A percentile compares a stretch with the other conserved stretches of the same genome.
Conservation (phyloP, 805 yeast species). For the Saturnispora silvae region DNA sequence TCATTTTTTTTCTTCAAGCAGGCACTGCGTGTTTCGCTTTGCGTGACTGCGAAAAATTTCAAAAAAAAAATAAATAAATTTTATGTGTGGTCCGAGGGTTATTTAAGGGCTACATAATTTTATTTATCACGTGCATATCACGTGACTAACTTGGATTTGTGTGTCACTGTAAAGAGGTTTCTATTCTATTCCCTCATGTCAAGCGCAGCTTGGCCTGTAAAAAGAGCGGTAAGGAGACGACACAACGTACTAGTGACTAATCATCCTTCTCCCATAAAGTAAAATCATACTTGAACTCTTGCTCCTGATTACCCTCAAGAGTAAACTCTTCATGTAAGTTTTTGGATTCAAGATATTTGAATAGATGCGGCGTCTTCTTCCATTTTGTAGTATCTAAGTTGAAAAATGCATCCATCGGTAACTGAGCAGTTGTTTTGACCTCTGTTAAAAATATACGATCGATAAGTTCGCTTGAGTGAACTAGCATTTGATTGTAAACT, state of each 20-base stretch:
- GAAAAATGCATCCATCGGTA: conserved; percentile 67
- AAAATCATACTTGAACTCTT: conserved; percentile 44
- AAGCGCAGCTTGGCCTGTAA: no score
- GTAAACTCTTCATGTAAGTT: conserved; percentile 18
- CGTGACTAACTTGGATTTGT: conserved; percentile 1
- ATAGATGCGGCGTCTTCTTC: conserved; percentile 31
- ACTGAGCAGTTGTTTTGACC: conserved; percentile 29
- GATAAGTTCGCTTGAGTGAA: conserved; percentile 25
- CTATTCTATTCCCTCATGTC: no score
- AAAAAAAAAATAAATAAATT: no score
- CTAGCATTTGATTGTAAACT: conserved; percentile 47
- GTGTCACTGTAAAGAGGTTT: no score
- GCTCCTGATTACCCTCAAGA: conserved; percentile 25
- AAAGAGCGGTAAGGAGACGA: no score
- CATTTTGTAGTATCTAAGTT: conserved; percentile 30
- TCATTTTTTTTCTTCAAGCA: conserved; percentile 2
- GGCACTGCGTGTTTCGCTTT: conserved; percentile 1
- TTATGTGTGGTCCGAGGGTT: conserved; percentile 10
- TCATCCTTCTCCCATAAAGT: conserved; percentile 43
- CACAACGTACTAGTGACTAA: no score
- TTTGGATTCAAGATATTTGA: conserved; percentile 30
- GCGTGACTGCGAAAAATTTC: conserved; percentile 9
- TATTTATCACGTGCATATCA: conserved; percentile 1
- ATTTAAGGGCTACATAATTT: not conserved
- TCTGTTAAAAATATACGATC: conserved; percentile 62